Base-by-base conservation (phyloP, 306 rosid genomes). In the Inga leiocalycina region DNA sequence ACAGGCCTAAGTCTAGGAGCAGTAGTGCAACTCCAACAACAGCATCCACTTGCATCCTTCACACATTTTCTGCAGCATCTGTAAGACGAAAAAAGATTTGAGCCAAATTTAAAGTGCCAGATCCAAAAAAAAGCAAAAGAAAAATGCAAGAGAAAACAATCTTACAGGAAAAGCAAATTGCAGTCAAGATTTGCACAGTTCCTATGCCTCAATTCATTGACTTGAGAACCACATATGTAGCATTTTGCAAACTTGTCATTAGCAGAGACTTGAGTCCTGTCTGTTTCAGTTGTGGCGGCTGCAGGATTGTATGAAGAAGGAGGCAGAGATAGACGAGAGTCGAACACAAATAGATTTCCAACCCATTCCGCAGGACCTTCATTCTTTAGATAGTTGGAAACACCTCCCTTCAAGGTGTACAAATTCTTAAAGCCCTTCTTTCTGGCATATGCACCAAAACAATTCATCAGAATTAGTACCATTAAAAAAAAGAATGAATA, bases 131-230 rank as follows among this genome's bases (percentile, higher is more conserved):
- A 41, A 64, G 52, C 45, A 67, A 27, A 84, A 41, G n/a, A 5
- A 80, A 75, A 43, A 16, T 49, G 82, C 83, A 75, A 83, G 41
- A 79, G 67, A 43, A 34, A 32, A 32, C 84, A 82, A 76, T 61
- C 99, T 90, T 90, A 93, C 98, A 96, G 89, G 49, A 90, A 91
- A 73, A 96, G 98, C 43, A 93, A 87, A 78, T 93, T 96, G 88
- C 99, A 96, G 87, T 96, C 99, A 20, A 93, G 85, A 90, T 96
- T 96, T 70, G 98, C 98, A 70, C 98, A 93, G 87, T 96, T 93
- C 73, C 98, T 89, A 56, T 96, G 99, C 89, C 93, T 90, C 74
- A 96, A 82, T 87, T 91, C 94, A 76, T 82, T 75, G 82, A 93
- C 97, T 80, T 87, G 85, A 66, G 80, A 88, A 84, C 79, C 72